These are phyloP conservation scores for Auriscalpium orientale DNA, from an alignment of 768 basidiomycete genomes.

Conservation along the genomic window DNA sequence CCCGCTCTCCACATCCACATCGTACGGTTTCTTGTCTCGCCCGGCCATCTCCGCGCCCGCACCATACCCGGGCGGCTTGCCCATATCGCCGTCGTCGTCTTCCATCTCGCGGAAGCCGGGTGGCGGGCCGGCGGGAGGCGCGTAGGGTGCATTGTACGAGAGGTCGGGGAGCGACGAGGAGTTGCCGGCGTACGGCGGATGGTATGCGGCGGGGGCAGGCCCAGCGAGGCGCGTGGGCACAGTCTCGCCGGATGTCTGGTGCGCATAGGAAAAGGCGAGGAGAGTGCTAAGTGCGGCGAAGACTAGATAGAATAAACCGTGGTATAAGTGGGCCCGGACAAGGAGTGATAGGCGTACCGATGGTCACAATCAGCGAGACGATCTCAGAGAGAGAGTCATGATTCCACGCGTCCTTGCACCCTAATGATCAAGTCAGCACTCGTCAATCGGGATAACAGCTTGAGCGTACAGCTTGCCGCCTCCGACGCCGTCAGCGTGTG, in stretches of 20 bases:
- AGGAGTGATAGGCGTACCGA: slow-evolving; percentile 36
- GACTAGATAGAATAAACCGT: slow-evolving; percentile 34
- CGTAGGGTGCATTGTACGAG: slow-evolving; percentile 24
- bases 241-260: slow-evolving; percentile 65
- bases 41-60: slow-evolving; percentile 16
- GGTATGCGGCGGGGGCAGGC: slow-evolving; percentile 21
- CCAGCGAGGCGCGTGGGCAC: slow-evolving; percentile 31
- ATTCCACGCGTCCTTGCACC: slow-evolving; percentile 53
- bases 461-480: slow-evolving; percentile 39
- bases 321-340: neutral
- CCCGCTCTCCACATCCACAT: slow-evolving; percentile 19
- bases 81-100: neutral
- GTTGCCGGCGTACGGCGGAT: slow-evolving; percentile 20
- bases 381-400: slow-evolving; percentile 66
- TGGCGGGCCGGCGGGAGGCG: slow-evolving; percentile 46
- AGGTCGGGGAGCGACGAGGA: slow-evolving; percentile 14
- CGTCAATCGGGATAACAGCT: neutral
- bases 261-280: slow-evolving; percentile 64
- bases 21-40: slow-evolving; percentile 1
- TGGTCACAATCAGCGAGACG: slow-evolving; percentile 49
- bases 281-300: slow-evolving; percentile 54
- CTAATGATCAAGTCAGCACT: slow-evolving; percentile 30
- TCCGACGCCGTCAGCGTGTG: slow-evolving; percentile 23
- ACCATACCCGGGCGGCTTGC: slow-evolving; percentile 45
- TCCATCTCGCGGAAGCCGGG: slow-evolving; percentile 25